Evolutionary conservation across 345 rosid genomes (phyloP).

Genomic region (Cardamine resedifolia): DNA sequence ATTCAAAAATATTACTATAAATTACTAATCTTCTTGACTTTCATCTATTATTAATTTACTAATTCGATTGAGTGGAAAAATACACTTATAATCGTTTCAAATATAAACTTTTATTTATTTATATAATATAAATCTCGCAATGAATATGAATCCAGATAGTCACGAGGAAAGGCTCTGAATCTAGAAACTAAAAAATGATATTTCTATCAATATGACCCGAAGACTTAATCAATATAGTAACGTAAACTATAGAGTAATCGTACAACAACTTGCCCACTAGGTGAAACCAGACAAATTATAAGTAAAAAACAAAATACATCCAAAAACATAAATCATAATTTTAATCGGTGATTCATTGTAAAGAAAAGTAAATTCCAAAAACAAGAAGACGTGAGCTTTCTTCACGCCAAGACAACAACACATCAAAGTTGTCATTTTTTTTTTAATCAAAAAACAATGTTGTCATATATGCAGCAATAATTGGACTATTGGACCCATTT

Average conservation of each 20-base stretch:
- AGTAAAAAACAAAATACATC: constrained; percentile 16
- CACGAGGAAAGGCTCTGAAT: constrained; percentile 27
- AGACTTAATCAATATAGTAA: constrained; percentile 7
- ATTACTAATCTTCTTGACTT: not conserved
- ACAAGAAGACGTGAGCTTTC: not conserved
- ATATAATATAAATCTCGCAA: not conserved
- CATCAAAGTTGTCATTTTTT: constrained; percentile 9
- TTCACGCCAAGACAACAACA: not conserved
- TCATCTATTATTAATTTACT: not conserved
- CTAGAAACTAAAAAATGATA: not conserved
- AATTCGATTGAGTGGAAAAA: not conserved
- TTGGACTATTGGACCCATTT: constrained; percentile 28
- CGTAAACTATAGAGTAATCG: constrained; percentile 26
- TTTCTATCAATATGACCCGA: not conserved
- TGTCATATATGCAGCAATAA: constrained; percentile 10
- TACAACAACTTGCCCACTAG: constrained; percentile 38
- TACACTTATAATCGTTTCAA: not conserved
- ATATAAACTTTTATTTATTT: not conserved
- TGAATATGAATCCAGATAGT: not conserved
- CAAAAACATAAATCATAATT: not conserved
- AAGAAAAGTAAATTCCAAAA: constrained; percentile 1
- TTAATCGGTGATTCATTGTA: constrained; percentile 19
- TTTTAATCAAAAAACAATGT: no score
- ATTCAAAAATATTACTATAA: no score
- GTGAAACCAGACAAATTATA: constrained; percentile 20